phyloP scores from a whole-genome alignment of 2,329 filamentous ascomycete species.

The Botrytis medusae region DNA sequence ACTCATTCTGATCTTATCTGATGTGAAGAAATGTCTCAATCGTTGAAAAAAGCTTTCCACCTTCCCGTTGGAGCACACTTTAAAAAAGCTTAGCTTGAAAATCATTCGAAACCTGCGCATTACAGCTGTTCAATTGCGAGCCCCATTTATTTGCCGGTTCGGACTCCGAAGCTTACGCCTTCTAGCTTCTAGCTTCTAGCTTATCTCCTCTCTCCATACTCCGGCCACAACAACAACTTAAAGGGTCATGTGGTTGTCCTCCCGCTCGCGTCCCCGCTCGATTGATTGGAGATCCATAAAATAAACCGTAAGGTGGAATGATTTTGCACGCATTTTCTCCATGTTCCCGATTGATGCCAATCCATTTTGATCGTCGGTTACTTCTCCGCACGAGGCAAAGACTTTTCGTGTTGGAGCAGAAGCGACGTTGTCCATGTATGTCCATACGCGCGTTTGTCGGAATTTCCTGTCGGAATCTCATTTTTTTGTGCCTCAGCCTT shows the following conservation, averaged over 20 bases:
- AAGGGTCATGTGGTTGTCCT: neutral
- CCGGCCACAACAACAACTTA: neutral
- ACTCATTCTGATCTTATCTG: neutral
- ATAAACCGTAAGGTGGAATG: neutral
- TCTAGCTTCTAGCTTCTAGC: neutral
- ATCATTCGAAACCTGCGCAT: neutral
- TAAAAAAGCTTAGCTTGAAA: neutral
- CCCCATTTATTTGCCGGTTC: neutral
- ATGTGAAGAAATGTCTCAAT: neutral
- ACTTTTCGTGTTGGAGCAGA: neutral
- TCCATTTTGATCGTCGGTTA: neutral
- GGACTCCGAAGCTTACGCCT: neutral
- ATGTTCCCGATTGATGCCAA: neutral
- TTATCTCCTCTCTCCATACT: neutral
- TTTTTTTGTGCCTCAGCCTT: neutral
- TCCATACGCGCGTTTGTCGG: neutral
- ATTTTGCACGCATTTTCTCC: neutral
- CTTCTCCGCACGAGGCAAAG: neutral
- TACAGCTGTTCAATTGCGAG: neutral
- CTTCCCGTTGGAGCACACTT: neutral
- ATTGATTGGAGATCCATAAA: neutral
- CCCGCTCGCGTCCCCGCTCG: neutral
- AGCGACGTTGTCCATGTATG: neutral
- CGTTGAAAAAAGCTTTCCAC: neutral
- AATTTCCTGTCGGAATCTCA: neutral